phyloP scores from a whole-genome alignment of 2,329 filamentous ascomycete genomes.

The Neoscytalidium dimidiatum region DNA sequence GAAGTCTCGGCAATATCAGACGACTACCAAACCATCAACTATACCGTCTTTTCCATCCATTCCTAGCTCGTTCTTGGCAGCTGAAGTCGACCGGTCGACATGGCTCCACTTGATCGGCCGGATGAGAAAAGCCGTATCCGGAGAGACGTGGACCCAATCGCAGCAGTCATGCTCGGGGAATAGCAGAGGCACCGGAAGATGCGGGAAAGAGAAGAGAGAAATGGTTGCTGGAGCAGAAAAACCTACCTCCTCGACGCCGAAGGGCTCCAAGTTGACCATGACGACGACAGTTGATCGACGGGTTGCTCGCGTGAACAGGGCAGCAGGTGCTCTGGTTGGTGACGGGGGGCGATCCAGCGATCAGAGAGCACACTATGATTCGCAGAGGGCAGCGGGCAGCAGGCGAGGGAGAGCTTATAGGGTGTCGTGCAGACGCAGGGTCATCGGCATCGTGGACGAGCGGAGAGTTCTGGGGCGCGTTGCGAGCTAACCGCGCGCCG shows the following conservation, averaged over 20 bases:
- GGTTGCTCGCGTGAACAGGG: slow-evolving; percentile 3
- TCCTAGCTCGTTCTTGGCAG: not conserved
- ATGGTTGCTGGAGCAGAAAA: not conserved
- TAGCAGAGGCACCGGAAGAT: not conserved
- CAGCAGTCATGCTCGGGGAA: not conserved
- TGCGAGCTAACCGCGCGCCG: not conserved
- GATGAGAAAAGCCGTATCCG: not conserved
- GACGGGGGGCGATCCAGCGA: slow-evolving; percentile 10
- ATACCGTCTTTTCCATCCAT: not conserved
- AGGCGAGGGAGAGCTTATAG: slow-evolving; percentile 7
- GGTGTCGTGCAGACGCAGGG: slow-evolving; percentile 14
- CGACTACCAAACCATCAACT: not conserved
- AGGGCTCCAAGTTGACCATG: slow-evolving; percentile 23
- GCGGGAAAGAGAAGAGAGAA: not conserved
- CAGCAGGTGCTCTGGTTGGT: slow-evolving; percentile 9
- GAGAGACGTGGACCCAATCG: slow-evolving; percentile 5
- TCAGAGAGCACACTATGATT: not conserved
- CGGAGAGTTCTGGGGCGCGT: not conserved
- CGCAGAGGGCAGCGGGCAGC: not conserved
- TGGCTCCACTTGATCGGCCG: not conserved
- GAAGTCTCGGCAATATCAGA: not conserved
- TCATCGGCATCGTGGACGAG: not conserved
- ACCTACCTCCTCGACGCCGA: slow-evolving; percentile 17
- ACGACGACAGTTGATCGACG: not conserved
- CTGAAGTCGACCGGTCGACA: not conserved